Percentiles rank a stretch among this genome's conserved stretches.
Evolutionary conservation across 345 rosid genomes (phyloP).

Genomic region (Dipteronia dyeriana): DNA sequence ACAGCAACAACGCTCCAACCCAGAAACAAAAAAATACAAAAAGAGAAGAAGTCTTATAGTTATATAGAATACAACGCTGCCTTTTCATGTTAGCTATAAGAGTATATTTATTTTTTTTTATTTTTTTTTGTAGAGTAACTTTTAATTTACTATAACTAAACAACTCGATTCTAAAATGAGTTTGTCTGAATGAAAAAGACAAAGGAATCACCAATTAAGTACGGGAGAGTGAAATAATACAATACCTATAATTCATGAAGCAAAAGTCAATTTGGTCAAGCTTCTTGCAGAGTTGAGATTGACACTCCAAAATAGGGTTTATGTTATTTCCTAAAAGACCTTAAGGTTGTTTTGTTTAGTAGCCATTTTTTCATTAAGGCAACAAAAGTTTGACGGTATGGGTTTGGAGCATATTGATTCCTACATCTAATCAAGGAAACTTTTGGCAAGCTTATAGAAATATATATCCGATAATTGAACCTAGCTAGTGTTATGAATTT

Average conservation of each 20-base stretch:
- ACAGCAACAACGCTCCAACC: background rate
- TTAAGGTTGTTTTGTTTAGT: background rate
- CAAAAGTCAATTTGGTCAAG: background rate
- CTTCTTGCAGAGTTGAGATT: background rate
- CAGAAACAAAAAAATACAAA: too few species aligned
- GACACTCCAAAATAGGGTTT: background rate
- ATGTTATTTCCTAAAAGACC: background rate
- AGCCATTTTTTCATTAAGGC: background rate
- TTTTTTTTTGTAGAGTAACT: too few species aligned
- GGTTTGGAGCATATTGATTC: background rate
- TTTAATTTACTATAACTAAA: too few species aligned
- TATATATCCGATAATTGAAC: background rate
- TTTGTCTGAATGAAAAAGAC: background rate
- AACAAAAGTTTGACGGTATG: background rate
- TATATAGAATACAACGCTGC: background rate
- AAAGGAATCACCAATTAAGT: background rate
- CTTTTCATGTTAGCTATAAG: too few species aligned
- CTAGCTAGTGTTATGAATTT: background rate
- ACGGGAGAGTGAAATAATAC: background rate
- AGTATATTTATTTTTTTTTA: too few species aligned
- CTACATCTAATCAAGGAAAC: background rate
- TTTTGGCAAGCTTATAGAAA: background rate
- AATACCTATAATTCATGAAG: background rate
- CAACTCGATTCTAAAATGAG: background rate
- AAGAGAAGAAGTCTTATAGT: background rate